phyloP scores from a whole-genome alignment of 148 eudicot genomes.

The Arctostaphylos glauca region DNA sequence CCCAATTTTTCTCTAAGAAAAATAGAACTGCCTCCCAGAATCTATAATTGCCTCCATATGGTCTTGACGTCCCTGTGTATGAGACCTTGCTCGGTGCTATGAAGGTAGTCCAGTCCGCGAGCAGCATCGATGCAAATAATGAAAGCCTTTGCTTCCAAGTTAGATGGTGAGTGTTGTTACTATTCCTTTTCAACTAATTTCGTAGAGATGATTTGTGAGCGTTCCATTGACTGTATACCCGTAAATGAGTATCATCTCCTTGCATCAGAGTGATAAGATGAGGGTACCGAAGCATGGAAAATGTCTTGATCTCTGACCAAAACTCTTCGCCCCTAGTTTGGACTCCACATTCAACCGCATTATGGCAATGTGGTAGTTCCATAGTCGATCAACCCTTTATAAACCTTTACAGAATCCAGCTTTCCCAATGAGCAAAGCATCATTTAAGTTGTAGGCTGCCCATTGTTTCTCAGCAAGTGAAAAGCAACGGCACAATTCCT shows the following conservation, averaged over 20 bases:
- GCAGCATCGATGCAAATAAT: slow-evolving; percentile 30
- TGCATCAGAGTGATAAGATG: slow-evolving; percentile 15
- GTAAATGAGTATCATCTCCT: slow-evolving; percentile 33
- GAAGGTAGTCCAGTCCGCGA: slow-evolving; percentile 27
- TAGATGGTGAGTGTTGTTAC: not conserved
- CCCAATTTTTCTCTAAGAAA: slow-evolving; percentile 23
- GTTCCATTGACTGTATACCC: slow-evolving; percentile 30
- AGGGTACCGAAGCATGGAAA: slow-evolving; percentile 14
- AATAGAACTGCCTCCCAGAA: not conserved
- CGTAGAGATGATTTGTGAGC: slow-evolving; percentile 24
- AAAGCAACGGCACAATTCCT: slow-evolving; percentile 2
- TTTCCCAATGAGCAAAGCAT: slow-evolving; percentile 5
- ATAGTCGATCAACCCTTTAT: slow-evolving; percentile 17
- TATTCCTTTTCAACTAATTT: not conserved
- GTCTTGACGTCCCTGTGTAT: slow-evolving; percentile 30
- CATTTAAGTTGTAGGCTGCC: slow-evolving; percentile 17
- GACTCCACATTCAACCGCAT: slow-evolving; percentile 5
- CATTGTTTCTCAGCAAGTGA: not conserved
- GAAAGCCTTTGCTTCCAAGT: slow-evolving; percentile 24
- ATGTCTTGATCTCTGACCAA: slow-evolving; percentile 14
- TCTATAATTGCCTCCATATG: not conserved
- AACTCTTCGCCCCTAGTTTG: slow-evolving; percentile 20
- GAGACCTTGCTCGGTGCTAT: slow-evolving; percentile 10
- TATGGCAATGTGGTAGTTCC: slow-evolving; percentile 10
- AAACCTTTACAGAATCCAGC: slow-evolving; percentile 26